These are phyloP conservation scores for Aspergillus japonicus DNA, from an alignment of 2,329 filamentous ascomycete genomes.

Conservation along the genomic window DNA sequence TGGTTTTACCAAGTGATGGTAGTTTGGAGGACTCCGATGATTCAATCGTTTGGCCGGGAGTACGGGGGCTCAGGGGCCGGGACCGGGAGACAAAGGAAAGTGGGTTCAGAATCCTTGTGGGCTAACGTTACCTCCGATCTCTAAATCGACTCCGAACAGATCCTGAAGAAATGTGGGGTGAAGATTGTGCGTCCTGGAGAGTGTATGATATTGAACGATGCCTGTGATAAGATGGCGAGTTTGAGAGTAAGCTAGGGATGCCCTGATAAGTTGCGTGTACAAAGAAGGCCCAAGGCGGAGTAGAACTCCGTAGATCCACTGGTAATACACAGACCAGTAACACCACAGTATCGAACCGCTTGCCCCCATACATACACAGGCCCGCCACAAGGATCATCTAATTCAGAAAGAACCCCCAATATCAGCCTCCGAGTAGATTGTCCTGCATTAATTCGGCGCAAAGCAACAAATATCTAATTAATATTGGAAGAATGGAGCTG, in stretches of 20 bases:
- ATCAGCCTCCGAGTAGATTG: not conserved
- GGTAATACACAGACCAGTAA: not conserved
- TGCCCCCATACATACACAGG: not conserved
- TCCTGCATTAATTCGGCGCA: no score
- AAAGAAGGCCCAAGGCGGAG: not conserved
- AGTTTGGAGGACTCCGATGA: constrained; percentile 5
- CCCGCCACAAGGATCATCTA: not conserved
- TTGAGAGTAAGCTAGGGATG: constrained; percentile 6
- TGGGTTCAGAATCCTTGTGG: not conserved
- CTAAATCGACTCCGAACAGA: not conserved
- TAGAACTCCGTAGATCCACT: not conserved
- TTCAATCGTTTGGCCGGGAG: not conserved
- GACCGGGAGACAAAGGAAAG: not conserved
- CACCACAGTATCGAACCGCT: not conserved
- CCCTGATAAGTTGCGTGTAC: not conserved
- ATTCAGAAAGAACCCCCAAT: not conserved
- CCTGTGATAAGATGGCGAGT: not conserved
- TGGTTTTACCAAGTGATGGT: not conserved
- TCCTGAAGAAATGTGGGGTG: not conserved
- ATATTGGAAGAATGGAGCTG: no score
- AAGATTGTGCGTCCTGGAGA: not conserved
- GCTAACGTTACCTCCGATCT: not conserved
- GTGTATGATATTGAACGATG: not conserved
- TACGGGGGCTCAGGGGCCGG: constrained; percentile 2
- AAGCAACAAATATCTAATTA: no score